Evolutionary conservation across 768 basidiomycete genomes (phyloP).

Genomic region (Clitopilus passeckerianus): DNA sequence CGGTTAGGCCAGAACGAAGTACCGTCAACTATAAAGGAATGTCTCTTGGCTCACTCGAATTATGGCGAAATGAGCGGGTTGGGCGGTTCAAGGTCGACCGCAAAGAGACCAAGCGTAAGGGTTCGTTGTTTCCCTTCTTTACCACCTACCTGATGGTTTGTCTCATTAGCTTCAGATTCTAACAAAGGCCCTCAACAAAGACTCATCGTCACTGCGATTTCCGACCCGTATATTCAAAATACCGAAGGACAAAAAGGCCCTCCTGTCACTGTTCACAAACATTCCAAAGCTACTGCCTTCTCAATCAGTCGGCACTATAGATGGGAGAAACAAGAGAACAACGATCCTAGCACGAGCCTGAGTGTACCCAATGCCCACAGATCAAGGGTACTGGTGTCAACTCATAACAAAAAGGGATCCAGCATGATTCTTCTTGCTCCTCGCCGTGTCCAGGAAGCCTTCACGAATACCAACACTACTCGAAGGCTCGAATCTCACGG

Average conservation of each 20-base stretch:
- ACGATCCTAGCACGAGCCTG: conserved; percentile 4
- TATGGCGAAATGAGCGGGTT: conserved; percentile 61
- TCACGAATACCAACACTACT: conserved; percentile 71
- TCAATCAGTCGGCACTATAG: conserved; percentile 67
- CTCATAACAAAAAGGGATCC: conserved; percentile 23
- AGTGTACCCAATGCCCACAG: not conserved
- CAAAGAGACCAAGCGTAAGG: conserved; percentile 34
- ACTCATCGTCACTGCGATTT: conserved; percentile 53
- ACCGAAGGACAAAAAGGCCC: conserved; percentile 47
- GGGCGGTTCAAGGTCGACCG: conserved; percentile 62
- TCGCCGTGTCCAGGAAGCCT: conserved; percentile 72
- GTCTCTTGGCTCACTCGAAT: conserved; percentile 49
- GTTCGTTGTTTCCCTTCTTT: not conserved
- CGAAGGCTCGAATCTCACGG: conserved; percentile 65
- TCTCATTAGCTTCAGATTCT: conserved; percentile 36
- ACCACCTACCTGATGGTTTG: not conserved
- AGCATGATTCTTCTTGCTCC: conserved; percentile 66
- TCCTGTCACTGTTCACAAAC: conserved; percentile 70
- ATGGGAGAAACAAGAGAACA: not conserved
- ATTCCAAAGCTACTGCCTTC: conserved; percentile 75
- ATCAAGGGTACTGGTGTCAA: conserved; percentile 14
- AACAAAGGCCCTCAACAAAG: conserved; percentile 65
- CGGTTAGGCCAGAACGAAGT: not conserved
- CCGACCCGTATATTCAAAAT: conserved; percentile 38
- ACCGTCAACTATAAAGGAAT: conserved; percentile 39